Evolutionary conservation across 2,329 filamentous ascomycete species (phyloP).

Genomic region (Stachybotrys elegans): DNA sequence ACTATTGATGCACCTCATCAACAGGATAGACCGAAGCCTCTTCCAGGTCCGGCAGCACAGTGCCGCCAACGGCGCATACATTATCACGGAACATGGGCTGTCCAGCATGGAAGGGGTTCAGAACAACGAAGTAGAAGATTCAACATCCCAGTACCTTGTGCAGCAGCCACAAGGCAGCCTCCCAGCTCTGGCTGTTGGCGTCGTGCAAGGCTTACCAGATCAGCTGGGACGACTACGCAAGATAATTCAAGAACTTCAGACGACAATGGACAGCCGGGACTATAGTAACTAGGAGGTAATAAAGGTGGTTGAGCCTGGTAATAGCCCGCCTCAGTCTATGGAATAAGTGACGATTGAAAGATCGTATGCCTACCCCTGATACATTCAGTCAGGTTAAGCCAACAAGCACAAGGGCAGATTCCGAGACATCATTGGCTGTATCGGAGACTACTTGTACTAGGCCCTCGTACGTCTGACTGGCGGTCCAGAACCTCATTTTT

Average conservation of each 20-base stretch:
- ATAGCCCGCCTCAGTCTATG: not conserved
- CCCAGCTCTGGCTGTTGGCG: not conserved
- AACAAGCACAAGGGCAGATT: not conserved
- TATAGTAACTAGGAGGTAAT: not conserved
- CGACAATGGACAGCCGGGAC: not conserved
- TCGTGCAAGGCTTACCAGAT: not conserved
- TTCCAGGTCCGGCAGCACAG: not conserved
- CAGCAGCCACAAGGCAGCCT: not conserved
- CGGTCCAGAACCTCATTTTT: not conserved
- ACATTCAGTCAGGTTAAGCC: not conserved
- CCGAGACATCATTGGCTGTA: not conserved
- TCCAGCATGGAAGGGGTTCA: not conserved
- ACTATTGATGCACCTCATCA: slow-evolving; percentile 2
- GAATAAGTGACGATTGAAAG: not conserved
- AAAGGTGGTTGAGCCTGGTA: not conserved
- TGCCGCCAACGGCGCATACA: not conserved
- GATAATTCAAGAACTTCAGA: not conserved
- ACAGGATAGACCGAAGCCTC: not conserved
- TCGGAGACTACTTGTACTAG: not conserved
- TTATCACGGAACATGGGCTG: no score
- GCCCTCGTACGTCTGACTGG: not conserved
- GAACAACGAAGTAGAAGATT: not conserved
- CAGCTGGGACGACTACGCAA: not conserved
- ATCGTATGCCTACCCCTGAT: not conserved
- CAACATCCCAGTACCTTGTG: not conserved